These are phyloP conservation scores for Priceomyces melissophilus DNA, from an alignment of 805 yeast genomes.

Conservation along the genomic window DNA sequence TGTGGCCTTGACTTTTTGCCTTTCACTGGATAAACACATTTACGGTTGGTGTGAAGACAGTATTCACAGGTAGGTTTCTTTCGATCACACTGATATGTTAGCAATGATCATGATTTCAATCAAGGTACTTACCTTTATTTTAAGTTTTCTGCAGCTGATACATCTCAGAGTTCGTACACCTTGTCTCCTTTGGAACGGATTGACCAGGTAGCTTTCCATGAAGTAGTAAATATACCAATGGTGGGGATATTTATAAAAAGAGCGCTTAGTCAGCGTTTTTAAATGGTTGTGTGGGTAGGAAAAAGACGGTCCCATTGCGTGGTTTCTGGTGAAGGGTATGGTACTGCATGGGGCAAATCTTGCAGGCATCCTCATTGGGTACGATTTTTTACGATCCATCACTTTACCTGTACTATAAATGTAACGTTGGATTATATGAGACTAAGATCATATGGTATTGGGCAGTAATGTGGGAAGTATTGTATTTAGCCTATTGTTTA, in stretches of 20 bases:
- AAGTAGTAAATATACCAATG: neutral
- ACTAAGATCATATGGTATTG: too few relatives aligned
- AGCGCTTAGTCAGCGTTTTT: neutral
- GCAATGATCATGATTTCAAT: neutral
- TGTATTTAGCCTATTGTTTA: too few relatives aligned
- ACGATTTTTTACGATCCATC: too few relatives aligned
- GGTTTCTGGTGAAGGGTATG: too few relatives aligned
- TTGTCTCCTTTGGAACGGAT: neutral
- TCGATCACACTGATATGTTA: neutral
- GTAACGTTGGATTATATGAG: too few relatives aligned
- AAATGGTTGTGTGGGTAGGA: too few relatives aligned
- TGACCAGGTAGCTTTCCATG: neutral
- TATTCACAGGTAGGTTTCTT: constrained; percentile 17
- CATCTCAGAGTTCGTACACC: neutral
- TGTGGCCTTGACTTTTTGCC: neutral
- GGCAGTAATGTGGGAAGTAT: too few relatives aligned
- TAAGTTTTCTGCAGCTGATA: constrained; percentile 1
- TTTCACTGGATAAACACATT: constrained; percentile 15
- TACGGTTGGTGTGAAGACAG: constrained; percentile 18
- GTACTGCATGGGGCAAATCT: too few relatives aligned
- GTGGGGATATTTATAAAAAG: neutral
- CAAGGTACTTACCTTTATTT: constrained; percentile 1
- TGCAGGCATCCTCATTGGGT: too few relatives aligned
- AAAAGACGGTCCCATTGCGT: too few relatives aligned
- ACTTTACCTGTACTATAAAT: too few relatives aligned